Evolutionary conservation across 2,329 filamentous ascomycete species (phyloP).

Genomic region (Microcyclospora pomicola): DNA sequence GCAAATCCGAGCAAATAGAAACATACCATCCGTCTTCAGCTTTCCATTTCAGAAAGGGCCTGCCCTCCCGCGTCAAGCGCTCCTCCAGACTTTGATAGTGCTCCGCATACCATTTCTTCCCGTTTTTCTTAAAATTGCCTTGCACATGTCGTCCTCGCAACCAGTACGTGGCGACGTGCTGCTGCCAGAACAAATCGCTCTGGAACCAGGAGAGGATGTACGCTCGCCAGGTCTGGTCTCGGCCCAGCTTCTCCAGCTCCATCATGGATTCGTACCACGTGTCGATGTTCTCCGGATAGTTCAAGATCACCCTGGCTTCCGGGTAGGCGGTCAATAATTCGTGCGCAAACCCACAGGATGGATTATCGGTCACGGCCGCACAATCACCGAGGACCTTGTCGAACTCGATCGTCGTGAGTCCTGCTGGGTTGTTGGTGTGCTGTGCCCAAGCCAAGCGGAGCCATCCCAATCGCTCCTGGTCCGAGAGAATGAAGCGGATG

Average conservation of each 20-base stretch:
- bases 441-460: neutral
- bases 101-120: conserved; percentile 1
- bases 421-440: neutral
- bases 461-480: neutral
- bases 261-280: conserved; percentile 11
- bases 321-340: conserved; percentile 9
- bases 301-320: conserved; percentile 18
- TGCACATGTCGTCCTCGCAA: neutral
- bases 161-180: neutral
- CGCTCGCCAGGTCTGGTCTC: neutral
- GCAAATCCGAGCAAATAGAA: neutral
- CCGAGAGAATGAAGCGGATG: conserved; percentile 2
- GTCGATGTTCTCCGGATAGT: conserved; percentile 42
- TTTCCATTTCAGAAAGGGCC: conserved; percentile 2
- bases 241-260: neutral
- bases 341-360: conserved; percentile 4
- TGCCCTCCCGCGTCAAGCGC: neutral
- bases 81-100: conserved; percentile 1
- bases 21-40: conserved; percentile 1
- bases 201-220: neutral
- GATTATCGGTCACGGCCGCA: conserved; percentile 19
- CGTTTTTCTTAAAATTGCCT: conserved; percentile 1
- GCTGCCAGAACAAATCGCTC: neutral
- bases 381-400: conserved; percentile 50
- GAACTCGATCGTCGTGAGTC: neutral